These are phyloP conservation scores for Erythrophleum ivorense DNA, from an alignment of 331 rosid species.

Conservation along the genomic window DNA sequence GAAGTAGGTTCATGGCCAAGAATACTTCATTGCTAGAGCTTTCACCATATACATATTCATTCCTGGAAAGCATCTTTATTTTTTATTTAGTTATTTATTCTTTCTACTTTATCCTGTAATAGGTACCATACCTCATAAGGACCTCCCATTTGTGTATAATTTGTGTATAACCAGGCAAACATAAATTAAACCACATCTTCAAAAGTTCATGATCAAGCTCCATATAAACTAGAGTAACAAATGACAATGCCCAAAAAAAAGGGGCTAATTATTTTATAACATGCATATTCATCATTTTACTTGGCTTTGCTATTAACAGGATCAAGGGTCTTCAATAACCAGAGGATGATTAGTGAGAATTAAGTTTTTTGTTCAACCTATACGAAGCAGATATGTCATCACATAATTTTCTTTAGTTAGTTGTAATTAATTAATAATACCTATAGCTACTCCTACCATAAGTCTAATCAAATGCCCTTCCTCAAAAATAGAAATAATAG, in stretches of 20 bases:
- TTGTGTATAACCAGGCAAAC: too few species aligned
- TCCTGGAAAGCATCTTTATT: background rate
- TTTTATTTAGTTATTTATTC: background rate
- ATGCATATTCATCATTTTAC: conserved; percentile 4
- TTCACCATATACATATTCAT: background rate
- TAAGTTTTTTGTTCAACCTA: conserved; percentile 16
- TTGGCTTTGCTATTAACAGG: conserved; percentile 8
- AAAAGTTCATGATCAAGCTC: too few species aligned
- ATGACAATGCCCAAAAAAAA: too few species aligned
- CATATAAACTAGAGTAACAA: too few species aligned
- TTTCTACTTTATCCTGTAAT: background rate
- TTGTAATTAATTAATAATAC: too few species aligned
- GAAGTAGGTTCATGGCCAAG: too few species aligned
- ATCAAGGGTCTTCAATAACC: background rate
- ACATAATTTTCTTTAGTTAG: background rate
- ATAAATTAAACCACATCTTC: too few species aligned
- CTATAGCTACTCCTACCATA: background rate
- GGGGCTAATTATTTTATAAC: conserved; percentile 2
- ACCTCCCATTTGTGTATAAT: conserved; percentile 15
- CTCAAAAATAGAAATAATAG: background rate
- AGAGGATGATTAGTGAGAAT: background rate
- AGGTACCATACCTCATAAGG: too few species aligned
- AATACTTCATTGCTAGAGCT: too few species aligned
- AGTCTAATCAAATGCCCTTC: conserved; percentile 18
- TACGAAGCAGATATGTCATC: conserved; percentile 8